Evolutionary conservation across 352 stramenopile genomes (phyloP).

Genomic region (Phytophthora europaea): DNA sequence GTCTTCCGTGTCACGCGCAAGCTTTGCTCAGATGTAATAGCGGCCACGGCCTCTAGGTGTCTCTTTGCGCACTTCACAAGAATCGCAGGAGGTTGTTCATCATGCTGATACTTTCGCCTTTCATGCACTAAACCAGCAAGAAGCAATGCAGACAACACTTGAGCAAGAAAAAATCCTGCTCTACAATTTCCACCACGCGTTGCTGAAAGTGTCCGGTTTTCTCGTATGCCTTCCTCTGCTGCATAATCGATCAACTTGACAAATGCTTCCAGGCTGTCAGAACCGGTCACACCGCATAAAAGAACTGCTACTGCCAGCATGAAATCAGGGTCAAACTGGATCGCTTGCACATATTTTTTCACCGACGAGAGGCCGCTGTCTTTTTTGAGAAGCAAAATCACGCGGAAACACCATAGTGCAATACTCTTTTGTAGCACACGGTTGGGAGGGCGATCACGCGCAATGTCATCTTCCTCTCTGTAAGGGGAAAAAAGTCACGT

Average conservation of each 20-base stretch:
- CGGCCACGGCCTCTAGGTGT: conserved; percentile 39
- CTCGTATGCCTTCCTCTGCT: conserved; percentile 51
- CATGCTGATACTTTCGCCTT: conserved; percentile 55
- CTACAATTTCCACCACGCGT: conserved; percentile 39
- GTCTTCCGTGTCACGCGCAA: conserved; percentile 43
- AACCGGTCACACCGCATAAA: conserved; percentile 64
- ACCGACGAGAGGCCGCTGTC: conserved; percentile 73
- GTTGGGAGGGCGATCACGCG: conserved; percentile 38
- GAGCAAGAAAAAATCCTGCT: conserved; percentile 57
- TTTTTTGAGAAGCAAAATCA: conserved; percentile 84
- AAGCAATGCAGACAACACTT: conserved; percentile 56
- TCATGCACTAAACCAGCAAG: conserved; percentile 67
- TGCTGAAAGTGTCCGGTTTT: conserved; percentile 31
- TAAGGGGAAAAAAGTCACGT: not conserved
- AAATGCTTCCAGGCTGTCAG: conserved; percentile 67
- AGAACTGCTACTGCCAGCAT: conserved; percentile 68
- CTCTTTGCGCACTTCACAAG: conserved; percentile 56
- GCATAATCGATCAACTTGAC: conserved; percentile 64
- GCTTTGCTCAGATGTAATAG: conserved; percentile 23
- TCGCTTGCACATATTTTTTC: conserved; percentile 46
- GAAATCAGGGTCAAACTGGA: conserved; percentile 77
- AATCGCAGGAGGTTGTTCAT: conserved; percentile 59
- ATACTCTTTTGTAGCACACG: conserved; percentile 46
- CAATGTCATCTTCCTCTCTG: conserved; percentile 39
- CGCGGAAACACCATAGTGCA: conserved; percentile 76